Conservation (phyloP, 805 yeast species). For the Yamadazyma insecticola region DNA sequence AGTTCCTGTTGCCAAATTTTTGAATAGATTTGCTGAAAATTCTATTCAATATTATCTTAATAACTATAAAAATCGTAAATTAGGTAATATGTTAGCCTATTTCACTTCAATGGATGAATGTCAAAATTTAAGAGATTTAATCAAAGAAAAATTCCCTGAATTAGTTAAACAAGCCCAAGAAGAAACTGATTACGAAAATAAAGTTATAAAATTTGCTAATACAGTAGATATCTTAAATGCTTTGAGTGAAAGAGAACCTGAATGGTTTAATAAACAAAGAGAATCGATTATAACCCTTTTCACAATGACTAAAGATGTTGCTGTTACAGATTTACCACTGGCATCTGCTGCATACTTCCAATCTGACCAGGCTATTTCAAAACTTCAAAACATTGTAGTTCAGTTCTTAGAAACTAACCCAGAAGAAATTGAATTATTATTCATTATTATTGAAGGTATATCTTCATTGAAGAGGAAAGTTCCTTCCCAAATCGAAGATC, state of each 20-base stretch:
- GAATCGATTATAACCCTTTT: slow-evolving; percentile 41
- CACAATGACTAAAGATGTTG: slow-evolving; percentile 16
- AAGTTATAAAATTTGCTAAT: slow-evolving; percentile 66
- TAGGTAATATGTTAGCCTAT: slow-evolving; percentile 64
- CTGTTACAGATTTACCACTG: slow-evolving; percentile 37
- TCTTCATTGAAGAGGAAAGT: slow-evolving; percentile 43
- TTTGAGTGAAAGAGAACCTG: slow-evolving; percentile 43
- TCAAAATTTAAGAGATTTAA: slow-evolving; percentile 49
- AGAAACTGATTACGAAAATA: slow-evolving; percentile 49
- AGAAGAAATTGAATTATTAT: slow-evolving; percentile 22
- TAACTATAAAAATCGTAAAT: slow-evolving; percentile 58
- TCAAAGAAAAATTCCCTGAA: slow-evolving; percentile 47
- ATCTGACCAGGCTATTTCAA: slow-evolving; percentile 62
- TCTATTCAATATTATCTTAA: slow-evolving; percentile 65
- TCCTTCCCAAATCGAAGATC: slow-evolving; percentile 49
- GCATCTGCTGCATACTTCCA: slow-evolving; percentile 64
- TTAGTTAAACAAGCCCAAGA: slow-evolving; percentile 45
- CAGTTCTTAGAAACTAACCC: slow-evolving; percentile 21
- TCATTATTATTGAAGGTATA: slow-evolving; percentile 28
- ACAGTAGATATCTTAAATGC: slow-evolving; percentile 61
- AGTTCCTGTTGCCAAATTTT: slow-evolving; percentile 79
- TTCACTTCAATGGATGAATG: slow-evolving; percentile 56
- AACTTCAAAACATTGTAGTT: slow-evolving; percentile 45
- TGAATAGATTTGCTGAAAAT: slow-evolving; percentile 77
- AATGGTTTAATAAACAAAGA: slow-evolving; percentile 57